phyloP scores from a whole-genome alignment of 306 rosid genomes.

The Sphenostylis stenocarpa region DNA sequence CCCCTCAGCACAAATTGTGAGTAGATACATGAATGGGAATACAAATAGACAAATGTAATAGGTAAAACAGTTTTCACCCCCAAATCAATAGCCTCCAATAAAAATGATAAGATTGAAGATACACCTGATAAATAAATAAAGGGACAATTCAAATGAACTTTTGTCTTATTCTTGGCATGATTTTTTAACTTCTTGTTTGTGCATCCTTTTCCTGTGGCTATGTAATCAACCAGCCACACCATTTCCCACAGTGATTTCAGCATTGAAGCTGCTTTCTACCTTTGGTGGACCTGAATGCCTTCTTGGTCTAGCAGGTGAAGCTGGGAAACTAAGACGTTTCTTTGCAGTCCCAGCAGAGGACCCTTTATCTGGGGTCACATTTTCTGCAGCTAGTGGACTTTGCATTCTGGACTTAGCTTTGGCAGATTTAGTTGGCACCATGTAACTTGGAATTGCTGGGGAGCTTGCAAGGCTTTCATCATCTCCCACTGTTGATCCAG shows the following conservation, averaged over 20 bases:
- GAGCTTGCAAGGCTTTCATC: constrained; percentile 78
- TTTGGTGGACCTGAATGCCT: constrained; percentile 77
- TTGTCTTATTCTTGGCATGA: constrained; percentile 22
- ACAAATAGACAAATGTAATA: constrained; percentile 32
- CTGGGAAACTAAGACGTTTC: constrained; percentile 74
- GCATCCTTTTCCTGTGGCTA: constrained; percentile 15
- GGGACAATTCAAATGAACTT: constrained; percentile 37
- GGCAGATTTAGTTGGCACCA: constrained; percentile 85
- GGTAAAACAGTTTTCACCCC: constrained; percentile 38
- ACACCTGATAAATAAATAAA: constrained; percentile 34
- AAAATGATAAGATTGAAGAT: constrained; percentile 18
- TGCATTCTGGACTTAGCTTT: constrained; percentile 80
- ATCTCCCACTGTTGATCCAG: constrained; percentile 62
- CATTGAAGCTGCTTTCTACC: constrained; percentile 59
- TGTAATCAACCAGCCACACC: constrained; percentile 48
- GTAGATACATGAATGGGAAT: constrained; percentile 22
- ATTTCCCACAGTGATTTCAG: constrained; percentile 51
- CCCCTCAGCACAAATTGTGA: constrained; percentile 20
- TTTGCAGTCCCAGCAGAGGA: constrained; percentile 56
- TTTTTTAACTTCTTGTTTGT: constrained; percentile 27
- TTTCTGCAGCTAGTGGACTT: constrained; percentile 61
- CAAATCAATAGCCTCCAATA: constrained; percentile 43
- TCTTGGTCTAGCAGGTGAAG: constrained; percentile 78
- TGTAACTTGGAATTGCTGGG: constrained; percentile 78
- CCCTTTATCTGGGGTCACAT: constrained; percentile 53